phyloP scores from a whole-genome alignment of 176 grass and related monocot genomes.

The Miscanthus lutarioriparius region DNA sequence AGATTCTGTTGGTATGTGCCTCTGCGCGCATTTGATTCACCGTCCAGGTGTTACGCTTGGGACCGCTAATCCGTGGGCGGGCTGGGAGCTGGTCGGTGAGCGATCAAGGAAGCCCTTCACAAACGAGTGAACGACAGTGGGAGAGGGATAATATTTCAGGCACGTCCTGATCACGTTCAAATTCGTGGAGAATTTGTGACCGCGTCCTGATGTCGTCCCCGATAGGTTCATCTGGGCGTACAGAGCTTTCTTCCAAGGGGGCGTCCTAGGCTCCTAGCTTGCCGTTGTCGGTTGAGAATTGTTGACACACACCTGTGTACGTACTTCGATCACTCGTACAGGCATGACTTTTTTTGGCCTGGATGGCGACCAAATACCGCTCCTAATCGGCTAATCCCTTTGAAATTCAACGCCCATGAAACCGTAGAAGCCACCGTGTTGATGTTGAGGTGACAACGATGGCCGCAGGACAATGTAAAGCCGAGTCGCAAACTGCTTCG shows the following conservation, averaged over 20 bases:
- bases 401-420: neutral
- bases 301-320: neutral
- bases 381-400: constrained; percentile 14
- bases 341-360: neutral
- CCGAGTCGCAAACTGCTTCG: neutral
- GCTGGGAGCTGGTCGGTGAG: no score
- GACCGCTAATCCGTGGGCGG: no score
- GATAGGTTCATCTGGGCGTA: neutral
- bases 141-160: no score
- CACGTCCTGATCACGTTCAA: no score
- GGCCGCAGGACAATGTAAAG: neutral
- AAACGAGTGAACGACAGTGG: no score
- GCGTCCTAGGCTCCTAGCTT: neutral
- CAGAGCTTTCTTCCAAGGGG: neutral
- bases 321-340: neutral
- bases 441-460: neutral
- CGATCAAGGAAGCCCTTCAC: no score
- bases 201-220: neutral
- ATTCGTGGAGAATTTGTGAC: neutral
- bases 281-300: neutral
- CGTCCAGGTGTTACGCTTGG: no score
- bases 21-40: no score
- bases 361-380: constrained; percentile 28
- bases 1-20: no score
- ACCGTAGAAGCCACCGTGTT: constrained; percentile 2